These are phyloP conservation scores for Tranzscheliella williamsii DNA, from an alignment of 1,284 basidiomycete genomes.

Conservation along the genomic window DNA sequence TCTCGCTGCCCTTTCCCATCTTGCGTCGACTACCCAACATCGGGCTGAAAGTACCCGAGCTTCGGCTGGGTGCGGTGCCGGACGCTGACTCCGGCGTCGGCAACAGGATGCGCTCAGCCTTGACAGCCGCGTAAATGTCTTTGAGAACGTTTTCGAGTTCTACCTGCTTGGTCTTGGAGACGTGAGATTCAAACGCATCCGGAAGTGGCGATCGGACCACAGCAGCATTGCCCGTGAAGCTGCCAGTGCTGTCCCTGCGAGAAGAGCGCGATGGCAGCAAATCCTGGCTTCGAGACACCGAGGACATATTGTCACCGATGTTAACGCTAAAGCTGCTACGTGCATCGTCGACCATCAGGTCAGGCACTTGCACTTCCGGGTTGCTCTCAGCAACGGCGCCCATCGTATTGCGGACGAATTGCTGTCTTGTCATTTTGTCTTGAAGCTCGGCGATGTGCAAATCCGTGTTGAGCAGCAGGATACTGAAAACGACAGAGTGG, in stretches of 20 bases:
- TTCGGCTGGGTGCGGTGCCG: constrained; percentile 6
- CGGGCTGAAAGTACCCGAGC: constrained; percentile 13
- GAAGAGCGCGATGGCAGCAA: neutral
- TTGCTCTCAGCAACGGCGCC: constrained; percentile 67
- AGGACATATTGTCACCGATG: neutral
- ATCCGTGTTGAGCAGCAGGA: constrained; percentile 94
- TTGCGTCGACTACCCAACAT: constrained; percentile 6
- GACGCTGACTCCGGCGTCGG: constrained; percentile 63
- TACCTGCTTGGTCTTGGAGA: constrained; percentile 11
- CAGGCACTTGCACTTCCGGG: constrained; percentile 2
- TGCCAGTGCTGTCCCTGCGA: neutral
- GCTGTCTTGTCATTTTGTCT: constrained; percentile 85
- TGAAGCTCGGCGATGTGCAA: constrained; percentile 89
- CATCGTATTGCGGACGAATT: constrained; percentile 92
- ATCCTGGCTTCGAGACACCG: neutral
- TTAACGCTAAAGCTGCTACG: constrained; percentile 30
- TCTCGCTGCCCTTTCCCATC: constrained; percentile 52
- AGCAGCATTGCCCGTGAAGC: neutral
- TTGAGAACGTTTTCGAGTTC: constrained; percentile 59
- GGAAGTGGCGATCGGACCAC: too few relatives aligned
- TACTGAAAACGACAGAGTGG: constrained; percentile 88
- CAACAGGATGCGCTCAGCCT: constrained; percentile 85
- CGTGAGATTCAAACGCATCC: too few relatives aligned
- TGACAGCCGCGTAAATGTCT: constrained; percentile 93
- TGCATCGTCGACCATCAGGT: constrained; percentile 13